phyloP scores from a whole-genome alignment of 2,329 filamentous ascomycete genomes.

The Ascochyta fabae region DNA sequence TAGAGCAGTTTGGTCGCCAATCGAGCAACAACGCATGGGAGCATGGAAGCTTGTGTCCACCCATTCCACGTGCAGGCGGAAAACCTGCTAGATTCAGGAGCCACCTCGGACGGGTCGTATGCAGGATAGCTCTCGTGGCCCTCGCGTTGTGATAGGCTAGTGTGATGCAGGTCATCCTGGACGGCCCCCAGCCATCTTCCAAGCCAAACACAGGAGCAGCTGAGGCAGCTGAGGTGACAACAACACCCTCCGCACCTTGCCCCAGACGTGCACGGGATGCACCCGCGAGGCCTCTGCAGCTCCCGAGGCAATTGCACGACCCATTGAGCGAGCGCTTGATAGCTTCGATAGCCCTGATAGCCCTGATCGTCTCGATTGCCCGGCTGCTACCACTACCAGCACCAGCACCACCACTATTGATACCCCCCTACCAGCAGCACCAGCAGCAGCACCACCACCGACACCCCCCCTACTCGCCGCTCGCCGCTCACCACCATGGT shows the following conservation, averaged over 20 bases:
- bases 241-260: conserved; percentile 34
- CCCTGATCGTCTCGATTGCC: background rate
- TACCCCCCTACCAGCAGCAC: background rate
- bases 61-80: conserved; percentile 13
- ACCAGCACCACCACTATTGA: too few relatives aligned
- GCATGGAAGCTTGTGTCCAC: background rate
- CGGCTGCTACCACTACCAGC: too few relatives aligned
- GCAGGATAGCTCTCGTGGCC: conserved; percentile 20
- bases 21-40: background rate
- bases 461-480: background rate
- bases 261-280: conserved; percentile 42
- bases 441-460: too few relatives aligned
- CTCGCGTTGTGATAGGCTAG: conserved; percentile 20
- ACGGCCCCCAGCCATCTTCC: conserved; percentile 18
- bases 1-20: background rate
- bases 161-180: conserved; percentile 12
- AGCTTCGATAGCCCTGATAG: background rate
- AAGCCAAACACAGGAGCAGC: conserved; percentile 15
- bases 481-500: conserved; percentile 34
- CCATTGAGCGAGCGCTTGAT: conserved; percentile 33
- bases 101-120: conserved; percentile 29
- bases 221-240: conserved; percentile 20
- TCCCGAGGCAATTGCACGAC: conserved; percentile 28
- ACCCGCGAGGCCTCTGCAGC: conserved; percentile 38
- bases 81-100: conserved; percentile 9